Base-by-base conservation (phyloP, 2,329 filamentous ascomycete species). In the Ascochyta clinopodiicola region DNA sequence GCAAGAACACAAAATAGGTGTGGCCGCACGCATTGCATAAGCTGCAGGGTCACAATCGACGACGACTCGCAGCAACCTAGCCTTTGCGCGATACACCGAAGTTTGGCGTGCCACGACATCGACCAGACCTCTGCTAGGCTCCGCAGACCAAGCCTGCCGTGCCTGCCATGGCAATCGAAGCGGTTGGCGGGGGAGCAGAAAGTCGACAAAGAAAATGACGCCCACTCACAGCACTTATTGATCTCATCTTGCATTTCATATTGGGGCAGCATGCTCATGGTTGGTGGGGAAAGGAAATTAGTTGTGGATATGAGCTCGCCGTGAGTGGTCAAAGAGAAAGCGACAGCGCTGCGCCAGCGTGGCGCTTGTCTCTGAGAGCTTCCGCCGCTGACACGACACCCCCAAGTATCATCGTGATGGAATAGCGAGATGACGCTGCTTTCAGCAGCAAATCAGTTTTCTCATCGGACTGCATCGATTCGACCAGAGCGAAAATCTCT, bases 241-340 rank as follows among this genome's bases (percentile, higher is more conserved):
- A 64, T 56, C 46, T 67, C 65, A 67, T 66, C 47, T 62, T 61
- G 59, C 29, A 55, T 46, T 45, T 47, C 48, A 53, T 51, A 44
- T 51, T 51, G 51, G 38, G 37, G 37, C 58, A 54, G 44, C 47
- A 48, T 55, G 45, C 44, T 56, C 63, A 51, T 50, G 56, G 62
- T 67, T 68, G 68, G 65, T 49, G 57, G 51, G 35, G 29, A 38
- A 13, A 56, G 64, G 67, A 72, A 64, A 72, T 72, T 67, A 66
- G 57, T 59, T 63, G 64, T 70, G 68, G 69, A 55, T 53, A 57
- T 29, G 49, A 52, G 52, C 44, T 54, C 40, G 29, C 51, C 45
- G 42, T 61, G 44, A 65, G 53, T 69, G 63, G 69, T 51, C 56
- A 37, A 55, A 47, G 56, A 56, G 40, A 54, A 46, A 56, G 56